Evolutionary conservation across 2,329 filamentous ascomycete species (phyloP).

Genomic region (Aspergillus sp.): DNA sequence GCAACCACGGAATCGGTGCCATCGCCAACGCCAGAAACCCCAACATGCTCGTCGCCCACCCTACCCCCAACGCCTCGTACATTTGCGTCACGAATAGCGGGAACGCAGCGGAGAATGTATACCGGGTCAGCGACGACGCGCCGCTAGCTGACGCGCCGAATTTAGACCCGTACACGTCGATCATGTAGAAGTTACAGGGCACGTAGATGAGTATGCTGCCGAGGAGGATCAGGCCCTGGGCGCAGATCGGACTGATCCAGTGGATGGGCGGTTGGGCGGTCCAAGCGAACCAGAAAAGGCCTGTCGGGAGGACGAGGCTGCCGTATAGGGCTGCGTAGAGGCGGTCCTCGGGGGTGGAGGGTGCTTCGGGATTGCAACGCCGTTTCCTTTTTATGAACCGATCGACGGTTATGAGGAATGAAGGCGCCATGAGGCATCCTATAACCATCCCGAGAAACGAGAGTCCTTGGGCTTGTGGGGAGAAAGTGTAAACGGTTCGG

Average conservation of each 20-base stretch:
- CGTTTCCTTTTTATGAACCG: background rate
- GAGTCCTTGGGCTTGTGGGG: conserved; percentile 65
- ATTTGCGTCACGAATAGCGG: conserved; percentile 43
- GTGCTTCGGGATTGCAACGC: background rate
- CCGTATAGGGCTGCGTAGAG: conserved; percentile 28
- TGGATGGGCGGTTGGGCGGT: conserved; percentile 43
- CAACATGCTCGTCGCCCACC: conserved; percentile 43
- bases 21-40: conserved; percentile 37
- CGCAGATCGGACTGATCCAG: conserved; percentile 30
- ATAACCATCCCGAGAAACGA: conserved; percentile 78
- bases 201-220: conserved; percentile 34
- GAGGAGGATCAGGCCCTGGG: conserved; percentile 26
- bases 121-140: conserved; percentile 27
- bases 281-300: conserved; percentile 72
- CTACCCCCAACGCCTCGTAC: conserved; percentile 40
- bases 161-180: conserved; percentile 41
- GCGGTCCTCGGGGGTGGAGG: conserved; percentile 20
- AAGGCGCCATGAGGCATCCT: conserved; percentile 61
- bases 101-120: conserved; percentile 33
- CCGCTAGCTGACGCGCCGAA: conserved; percentile 39
- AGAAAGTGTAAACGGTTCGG: conserved; percentile 55
- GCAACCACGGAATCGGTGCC: conserved; percentile 38
- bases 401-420: conserved; percentile 6
- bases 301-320: conserved; percentile 43
- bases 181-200: conserved; percentile 40